Evolutionary conservation across 106 monocot genomes (phyloP).

Genomic region (Agapanthus africanus): DNA sequence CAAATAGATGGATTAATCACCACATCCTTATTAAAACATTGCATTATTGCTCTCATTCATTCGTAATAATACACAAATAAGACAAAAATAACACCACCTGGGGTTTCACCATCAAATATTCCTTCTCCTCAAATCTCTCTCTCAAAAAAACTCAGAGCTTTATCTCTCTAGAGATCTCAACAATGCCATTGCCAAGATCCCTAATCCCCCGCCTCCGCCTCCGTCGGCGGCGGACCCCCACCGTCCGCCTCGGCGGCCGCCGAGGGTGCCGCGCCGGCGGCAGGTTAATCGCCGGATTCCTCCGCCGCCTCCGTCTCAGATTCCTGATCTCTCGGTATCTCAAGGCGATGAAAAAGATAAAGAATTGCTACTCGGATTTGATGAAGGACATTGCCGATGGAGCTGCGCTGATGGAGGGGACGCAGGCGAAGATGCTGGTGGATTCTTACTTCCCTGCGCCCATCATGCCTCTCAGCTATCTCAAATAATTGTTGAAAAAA

Average conservation of each 20-base stretch:
- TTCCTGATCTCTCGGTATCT: background rate
- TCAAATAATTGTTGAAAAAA: too few species aligned
- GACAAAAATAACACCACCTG: too few species aligned
- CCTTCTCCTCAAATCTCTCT: background rate
- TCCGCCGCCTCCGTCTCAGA: constrained; percentile 10
- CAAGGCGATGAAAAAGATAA: constrained; percentile 2
- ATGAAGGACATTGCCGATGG: constrained; percentile 12
- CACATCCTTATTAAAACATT: too few species aligned
- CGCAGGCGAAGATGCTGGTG: constrained; percentile 7
- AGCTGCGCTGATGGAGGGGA: constrained; percentile 9
- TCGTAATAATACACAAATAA: too few species aligned
- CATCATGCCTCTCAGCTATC: constrained; percentile 6
- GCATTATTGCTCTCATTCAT: too few species aligned
- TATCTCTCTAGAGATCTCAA: background rate
- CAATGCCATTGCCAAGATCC: background rate
- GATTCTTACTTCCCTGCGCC: constrained; percentile 14
- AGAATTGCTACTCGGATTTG: background rate
- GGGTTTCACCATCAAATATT: too few species aligned
- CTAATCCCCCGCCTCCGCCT: background rate
- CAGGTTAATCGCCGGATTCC: background rate
- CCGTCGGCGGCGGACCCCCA: background rate
- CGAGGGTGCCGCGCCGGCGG: constrained; percentile 5
- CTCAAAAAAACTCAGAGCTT: background rate
- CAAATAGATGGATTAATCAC: too few species aligned
- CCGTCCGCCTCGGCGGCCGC: too few species aligned